A percentile compares a stretch with the other conserved stretches of the same genome.
Conservation (phyloP, 2,329 filamentous ascomycete genomes). For the Mollisiaceae sp. region DNA sequence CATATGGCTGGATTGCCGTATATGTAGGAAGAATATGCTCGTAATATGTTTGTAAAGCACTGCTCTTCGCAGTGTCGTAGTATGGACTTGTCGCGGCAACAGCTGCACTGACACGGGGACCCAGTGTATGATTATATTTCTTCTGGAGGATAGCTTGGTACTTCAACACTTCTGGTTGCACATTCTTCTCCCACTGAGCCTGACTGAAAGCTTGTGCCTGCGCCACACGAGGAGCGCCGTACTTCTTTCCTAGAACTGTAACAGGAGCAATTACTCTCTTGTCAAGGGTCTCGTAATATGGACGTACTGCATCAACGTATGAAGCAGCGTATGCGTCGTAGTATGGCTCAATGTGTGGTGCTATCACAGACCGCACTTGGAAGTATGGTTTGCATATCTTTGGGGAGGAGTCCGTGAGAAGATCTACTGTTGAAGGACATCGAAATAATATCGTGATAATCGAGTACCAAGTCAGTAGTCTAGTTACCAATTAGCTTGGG, state of each 20-base stretch:
- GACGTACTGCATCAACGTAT: constrained; percentile 76
- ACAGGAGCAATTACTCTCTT: constrained; percentile 72
- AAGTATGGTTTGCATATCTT: constrained; percentile 85
- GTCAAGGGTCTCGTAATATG: constrained; percentile 72
- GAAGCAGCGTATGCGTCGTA: constrained; percentile 84
- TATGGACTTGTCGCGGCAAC: constrained; percentile 69
- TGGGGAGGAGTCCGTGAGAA: constrained; percentile 72
- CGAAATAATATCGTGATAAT: constrained; percentile 81
- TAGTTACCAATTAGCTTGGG: constrained; percentile 44
- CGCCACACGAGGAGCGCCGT: constrained; percentile 75
- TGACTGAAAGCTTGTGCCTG: constrained; percentile 69
- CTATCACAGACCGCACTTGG: constrained; percentile 63
- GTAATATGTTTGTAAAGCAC: constrained; percentile 71
- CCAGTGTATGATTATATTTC: constrained; percentile 73
- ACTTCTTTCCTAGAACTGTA: constrained; percentile 68
- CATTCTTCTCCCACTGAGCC: constrained; percentile 77
- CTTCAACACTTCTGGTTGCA: constrained; percentile 75
- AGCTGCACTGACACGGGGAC: constrained; percentile 73
- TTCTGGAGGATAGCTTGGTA: constrained; percentile 64
- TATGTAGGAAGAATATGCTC: constrained; percentile 78
- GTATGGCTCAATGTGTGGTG: constrained; percentile 82
- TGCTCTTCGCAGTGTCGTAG: constrained; percentile 68
- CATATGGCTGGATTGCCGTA: constrained; percentile 74
- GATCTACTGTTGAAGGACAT: constrained; percentile 74
- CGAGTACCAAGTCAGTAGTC: constrained; percentile 84